These are phyloP conservation scores for Penicillium psychrofluorescens DNA, from an alignment of 495 filamentous ascomycete genomes.

Conservation along the genomic window DNA sequence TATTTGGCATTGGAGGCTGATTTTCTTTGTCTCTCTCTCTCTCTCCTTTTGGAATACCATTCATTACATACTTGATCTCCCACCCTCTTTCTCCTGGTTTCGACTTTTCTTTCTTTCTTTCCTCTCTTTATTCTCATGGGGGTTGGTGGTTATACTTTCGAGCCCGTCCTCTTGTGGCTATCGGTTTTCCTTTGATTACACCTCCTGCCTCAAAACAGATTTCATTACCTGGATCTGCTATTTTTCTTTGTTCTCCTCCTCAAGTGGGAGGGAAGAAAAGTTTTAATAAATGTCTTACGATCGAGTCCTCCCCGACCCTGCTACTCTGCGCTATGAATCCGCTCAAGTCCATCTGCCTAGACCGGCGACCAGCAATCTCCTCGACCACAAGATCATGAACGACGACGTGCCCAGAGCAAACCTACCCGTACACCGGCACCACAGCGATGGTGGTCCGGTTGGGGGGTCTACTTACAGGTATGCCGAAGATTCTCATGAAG, in stretches of 20 bases:
- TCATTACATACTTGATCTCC: too few species aligned
- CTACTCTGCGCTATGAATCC: slow-evolving; percentile 39
- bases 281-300: slow-evolving; percentile 45
- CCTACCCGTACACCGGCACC: slow-evolving; percentile 6
- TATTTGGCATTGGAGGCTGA: neutral
- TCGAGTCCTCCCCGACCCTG: slow-evolving; percentile 46
- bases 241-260: slow-evolving; percentile 16
- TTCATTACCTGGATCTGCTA: slow-evolving; percentile 3
- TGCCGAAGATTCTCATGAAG: slow-evolving; percentile 9
- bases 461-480: slow-evolving; percentile 13
- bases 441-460: slow-evolving; percentile 3
- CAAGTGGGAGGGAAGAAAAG: neutral
- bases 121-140: neutral
- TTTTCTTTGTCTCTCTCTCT: neutral
- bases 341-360: slow-evolving; percentile 22
- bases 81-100: neutral
- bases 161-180: neutral
- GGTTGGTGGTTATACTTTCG: too few species aligned
- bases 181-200: neutral
- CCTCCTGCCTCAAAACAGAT: neutral
- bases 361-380: slow-evolving; percentile 29
- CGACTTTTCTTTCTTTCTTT: neutral
- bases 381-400: slow-evolving; percentile 48
- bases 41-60: too few species aligned
- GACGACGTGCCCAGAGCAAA: slow-evolving; percentile 20